Evolutionary conservation across 2,329 filamentous ascomycete species (phyloP).

Genomic region (Fusarium paranaense): DNA sequence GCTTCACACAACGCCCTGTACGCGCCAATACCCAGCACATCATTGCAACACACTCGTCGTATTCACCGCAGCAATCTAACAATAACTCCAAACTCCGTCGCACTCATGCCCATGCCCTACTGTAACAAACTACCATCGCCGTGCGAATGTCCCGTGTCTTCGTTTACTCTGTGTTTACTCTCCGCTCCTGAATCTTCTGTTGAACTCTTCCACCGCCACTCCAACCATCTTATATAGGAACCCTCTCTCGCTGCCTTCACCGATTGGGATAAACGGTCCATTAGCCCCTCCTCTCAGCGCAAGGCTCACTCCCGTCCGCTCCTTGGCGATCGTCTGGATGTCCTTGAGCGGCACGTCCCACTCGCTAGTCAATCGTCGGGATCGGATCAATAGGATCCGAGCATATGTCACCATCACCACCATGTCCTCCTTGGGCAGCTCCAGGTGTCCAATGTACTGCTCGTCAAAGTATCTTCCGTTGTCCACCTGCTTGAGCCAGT

Average conservation of each 20-base stretch:
- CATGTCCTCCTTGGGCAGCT: conserved; percentile 89
- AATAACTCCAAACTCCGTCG: background rate
- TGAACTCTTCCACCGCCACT: conserved; percentile 75
- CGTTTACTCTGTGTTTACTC: conserved; percentile 39
- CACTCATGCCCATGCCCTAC: background rate
- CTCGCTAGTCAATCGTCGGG: conserved; percentile 85
- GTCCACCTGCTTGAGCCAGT: conserved; percentile 98
- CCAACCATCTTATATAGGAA: conserved; percentile 75
- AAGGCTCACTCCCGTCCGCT: conserved; percentile 92
- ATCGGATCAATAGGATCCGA: conserved; percentile 90
- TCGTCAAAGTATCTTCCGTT: conserved; percentile 99
- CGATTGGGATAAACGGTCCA: conserved; percentile 93
- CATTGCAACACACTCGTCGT: background rate
- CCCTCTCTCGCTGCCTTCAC: conserved; percentile 80
- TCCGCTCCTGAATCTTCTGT: conserved; percentile 65
- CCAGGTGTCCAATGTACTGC: conserved; percentile 94
- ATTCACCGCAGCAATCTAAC: background rate
- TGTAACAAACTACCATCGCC: background rate
- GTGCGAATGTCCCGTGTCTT: background rate
- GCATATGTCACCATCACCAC: conserved; percentile 89
- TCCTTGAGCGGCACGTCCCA: conserved; percentile 98
- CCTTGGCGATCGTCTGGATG: conserved; percentile 96
- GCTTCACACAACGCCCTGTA: background rate
- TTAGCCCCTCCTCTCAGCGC: conserved; percentile 90
- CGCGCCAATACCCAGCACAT: background rate